Percentiles rank a stretch among this genome's conserved stretches.
Conservation (phyloP, 352 stramenopile species). For the Phytopythium vexans region DNA sequence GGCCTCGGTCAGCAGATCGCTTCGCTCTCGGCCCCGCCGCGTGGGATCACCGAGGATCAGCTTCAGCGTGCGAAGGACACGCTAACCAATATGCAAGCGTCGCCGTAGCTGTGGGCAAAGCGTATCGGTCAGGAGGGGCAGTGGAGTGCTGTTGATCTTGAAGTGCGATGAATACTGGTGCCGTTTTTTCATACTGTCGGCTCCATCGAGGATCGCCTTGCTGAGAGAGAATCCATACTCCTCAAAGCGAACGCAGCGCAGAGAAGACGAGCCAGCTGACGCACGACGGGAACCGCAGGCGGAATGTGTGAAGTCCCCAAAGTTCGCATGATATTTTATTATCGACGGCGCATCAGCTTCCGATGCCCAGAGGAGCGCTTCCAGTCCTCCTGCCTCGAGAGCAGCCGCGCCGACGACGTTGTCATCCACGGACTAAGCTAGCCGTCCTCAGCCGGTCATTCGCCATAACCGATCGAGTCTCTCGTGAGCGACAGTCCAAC, state of each 20-base stretch:
- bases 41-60: slow-evolving; percentile 66
- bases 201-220: too few relatives aligned
- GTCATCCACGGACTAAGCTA: neutral
- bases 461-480: too few relatives aligned
- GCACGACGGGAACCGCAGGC: neutral
- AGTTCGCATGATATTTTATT: slow-evolving; percentile 87
- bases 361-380: too few relatives aligned
- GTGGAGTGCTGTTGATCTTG: too few relatives aligned
- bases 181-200: too few relatives aligned
- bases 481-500: slow-evolving; percentile 2
- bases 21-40: slow-evolving; percentile 22
- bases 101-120: neutral
- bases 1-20: slow-evolving; percentile 37
- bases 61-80: slow-evolving; percentile 74
- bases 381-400: too few relatives aligned
- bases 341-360: neutral
- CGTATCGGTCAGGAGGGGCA: too few relatives aligned
- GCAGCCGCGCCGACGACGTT: neutral
- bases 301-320: slow-evolving; percentile 56
- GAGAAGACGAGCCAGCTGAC: neutral
- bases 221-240: too few relatives aligned
- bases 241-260: neutral
- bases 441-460: neutral
- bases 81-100: slow-evolving; percentile 23
- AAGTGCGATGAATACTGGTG: too few relatives aligned